Base-by-base conservation (phyloP, 257 asterid genomes). In the Solanum peruvianum region DNA sequence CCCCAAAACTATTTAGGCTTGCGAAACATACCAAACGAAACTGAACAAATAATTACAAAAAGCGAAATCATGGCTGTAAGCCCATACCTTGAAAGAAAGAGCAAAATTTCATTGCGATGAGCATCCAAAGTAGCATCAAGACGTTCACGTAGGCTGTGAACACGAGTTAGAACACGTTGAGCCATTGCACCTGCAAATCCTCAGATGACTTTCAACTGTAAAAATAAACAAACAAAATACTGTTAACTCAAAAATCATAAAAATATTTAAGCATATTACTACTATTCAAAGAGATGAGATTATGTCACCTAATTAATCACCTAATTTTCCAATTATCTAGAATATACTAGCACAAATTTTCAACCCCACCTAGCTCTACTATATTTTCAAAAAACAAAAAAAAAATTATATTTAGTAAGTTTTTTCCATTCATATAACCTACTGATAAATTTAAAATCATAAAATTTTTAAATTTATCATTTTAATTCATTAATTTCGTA, bases 71-170 rank as follows among this genome's bases (percentile, higher is more conserved):
- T 4, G 12, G 45, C 67, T 83, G n/a, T 23, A n/a, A 80, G 31
- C 29, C 47, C 23, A 13, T 67, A 96, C 99, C 94, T 95, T 1
- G 98, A 91, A 4, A 96, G 87, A 45, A 96, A 96, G 89, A 91
- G 86, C 86, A 96, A 58, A 64, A 95, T 90, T 84, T 95, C 98
- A 56, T 92, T 89, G 90, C 98, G 98, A 76, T 94, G 96, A 87
- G 97, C 94, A 80, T 95, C 92, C 76, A 96, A 92, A 21, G 98
- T 96, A 88, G 97, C 93, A 70, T 96, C 98, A 90, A 96, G 88
- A 35, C 97, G 97, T 89, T 96, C 99, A 3, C 95, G 97, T 56
- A 95, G 98, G 94, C 98, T 95, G 93, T 96, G 98, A 84, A 95
- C 98, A 33, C 98, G 96, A 33, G 93, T 92, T 37, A 94, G 91